These are phyloP conservation scores for Diaporthe helianthi DNA, from an alignment of 2,329 filamentous ascomycete genomes.

Conservation along the genomic window DNA sequence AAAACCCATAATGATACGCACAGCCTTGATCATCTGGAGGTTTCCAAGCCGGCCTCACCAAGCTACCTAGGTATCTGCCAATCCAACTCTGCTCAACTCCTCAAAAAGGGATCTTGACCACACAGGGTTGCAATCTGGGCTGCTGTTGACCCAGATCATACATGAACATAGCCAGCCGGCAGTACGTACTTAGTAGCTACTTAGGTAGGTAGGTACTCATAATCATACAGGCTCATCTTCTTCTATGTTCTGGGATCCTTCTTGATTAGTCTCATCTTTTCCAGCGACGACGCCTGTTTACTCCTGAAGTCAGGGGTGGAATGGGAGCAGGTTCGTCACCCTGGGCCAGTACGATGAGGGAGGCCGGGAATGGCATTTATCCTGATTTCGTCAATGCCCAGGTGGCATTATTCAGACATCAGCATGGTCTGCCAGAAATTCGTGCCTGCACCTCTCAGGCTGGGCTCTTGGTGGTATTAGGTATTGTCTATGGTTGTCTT, in stretches of 20 bases:
- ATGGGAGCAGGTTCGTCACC: slow-evolving; percentile 41
- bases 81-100: slow-evolving; percentile 49
- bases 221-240: slow-evolving; percentile 42
- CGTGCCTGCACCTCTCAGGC: no score
- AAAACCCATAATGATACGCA: slow-evolving; percentile 46
- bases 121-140: slow-evolving; percentile 54
- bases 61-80: slow-evolving; percentile 47
- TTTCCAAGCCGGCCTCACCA: slow-evolving; percentile 45
- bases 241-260: slow-evolving; percentile 43
- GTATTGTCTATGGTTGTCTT: not conserved
- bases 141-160: slow-evolving; percentile 57
- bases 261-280: slow-evolving; percentile 42
- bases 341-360: slow-evolving; percentile 65
- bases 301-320: slow-evolving; percentile 42
- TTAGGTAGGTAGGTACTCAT: no score
- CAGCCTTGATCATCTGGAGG: slow-evolving; percentile 46
- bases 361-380: slow-evolving; percentile 66
- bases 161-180: slow-evolving; percentile 36
- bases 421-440: slow-evolving; percentile 45
- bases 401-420: slow-evolving; percentile 63
- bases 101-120: slow-evolving; percentile 59
- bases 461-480: no score
- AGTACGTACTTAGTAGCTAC: no score
- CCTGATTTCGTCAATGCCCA: slow-evolving; percentile 73
- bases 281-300: slow-evolving; percentile 43